phyloP scores from a whole-genome alignment of 257 asterid species.

The Jasminum sambac region DNA sequence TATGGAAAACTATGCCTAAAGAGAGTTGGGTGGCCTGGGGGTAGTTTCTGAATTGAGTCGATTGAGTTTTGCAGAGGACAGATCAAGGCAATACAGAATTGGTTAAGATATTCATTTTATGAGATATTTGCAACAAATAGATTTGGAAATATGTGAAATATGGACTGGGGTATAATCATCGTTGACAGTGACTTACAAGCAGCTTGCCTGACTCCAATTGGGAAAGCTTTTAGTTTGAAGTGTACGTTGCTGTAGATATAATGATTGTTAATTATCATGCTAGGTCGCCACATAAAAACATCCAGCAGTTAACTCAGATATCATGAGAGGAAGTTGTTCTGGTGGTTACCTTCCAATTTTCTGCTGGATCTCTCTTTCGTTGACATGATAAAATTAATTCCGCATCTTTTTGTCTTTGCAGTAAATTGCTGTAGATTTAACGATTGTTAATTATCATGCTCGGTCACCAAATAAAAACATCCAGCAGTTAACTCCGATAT shows the following conservation, averaged over 20 bases:
- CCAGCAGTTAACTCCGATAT: not conserved
- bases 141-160: not conserved
- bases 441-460: not conserved
- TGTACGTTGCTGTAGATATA: not conserved
- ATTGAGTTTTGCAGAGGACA: not conserved
- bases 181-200: not conserved
- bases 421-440: not conserved
- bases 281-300: not conserved
- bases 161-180: not conserved
- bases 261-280: not conserved
- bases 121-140: not conserved
- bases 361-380: not conserved
- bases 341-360: not conserved
- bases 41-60: not conserved
- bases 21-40: not conserved
- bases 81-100: not conserved
- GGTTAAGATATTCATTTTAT: not conserved
- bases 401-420: not conserved
- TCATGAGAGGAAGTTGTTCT: not conserved
- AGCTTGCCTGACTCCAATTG: not conserved
- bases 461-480: not conserved
- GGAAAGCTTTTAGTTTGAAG: not conserved
- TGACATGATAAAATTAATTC: not conserved
- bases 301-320: not conserved
- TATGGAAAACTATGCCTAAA: not conserved